These are phyloP conservation scores for Boletus coccyginus DNA, from an alignment of 768 basidiomycete species.

Conservation along the genomic window DNA sequence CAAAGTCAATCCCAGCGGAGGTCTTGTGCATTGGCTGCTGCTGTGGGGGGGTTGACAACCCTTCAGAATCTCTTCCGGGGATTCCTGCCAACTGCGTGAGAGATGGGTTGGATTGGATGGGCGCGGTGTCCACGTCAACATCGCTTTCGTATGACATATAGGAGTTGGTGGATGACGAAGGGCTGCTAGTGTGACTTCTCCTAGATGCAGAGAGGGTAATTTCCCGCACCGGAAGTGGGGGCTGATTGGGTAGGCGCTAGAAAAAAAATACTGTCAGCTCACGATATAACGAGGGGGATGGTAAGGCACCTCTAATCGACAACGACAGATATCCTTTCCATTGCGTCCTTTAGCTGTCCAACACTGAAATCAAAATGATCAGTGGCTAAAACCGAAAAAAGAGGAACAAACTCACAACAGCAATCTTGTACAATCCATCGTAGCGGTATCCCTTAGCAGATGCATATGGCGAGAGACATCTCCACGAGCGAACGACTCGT, in stretches of 20 bases:
- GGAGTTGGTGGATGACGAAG: not conserved
- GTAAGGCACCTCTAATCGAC: constrained; percentile 21
- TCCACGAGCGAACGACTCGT: constrained; percentile 27
- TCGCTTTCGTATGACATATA: not conserved
- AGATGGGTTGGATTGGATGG: not conserved
- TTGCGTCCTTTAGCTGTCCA: constrained; percentile 20
- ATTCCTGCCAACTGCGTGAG: not conserved
- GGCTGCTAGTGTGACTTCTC: not conserved
- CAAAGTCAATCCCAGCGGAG: not conserved
- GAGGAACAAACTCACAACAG: constrained; percentile 11
- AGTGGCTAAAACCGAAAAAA: not conserved
- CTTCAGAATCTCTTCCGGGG: too few species aligned
- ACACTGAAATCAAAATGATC: constrained; percentile 6
- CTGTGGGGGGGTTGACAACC: not conserved
- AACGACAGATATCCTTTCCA: constrained; percentile 23
- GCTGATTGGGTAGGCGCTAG: constrained; percentile 27
- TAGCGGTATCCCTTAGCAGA: constrained; percentile 28
- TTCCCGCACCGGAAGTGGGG: constrained; percentile 16
- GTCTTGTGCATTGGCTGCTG: not conserved
- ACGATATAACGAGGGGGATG: not conserved
- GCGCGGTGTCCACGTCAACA: not conserved
- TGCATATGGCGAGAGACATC: constrained; percentile 23
- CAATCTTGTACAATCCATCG: constrained; percentile 30
- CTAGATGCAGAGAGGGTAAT: not conserved
- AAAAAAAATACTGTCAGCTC: not conserved